phyloP scores from a whole-genome alignment of 139 green algal species.

The Chlamydomonas incerta region DNA sequence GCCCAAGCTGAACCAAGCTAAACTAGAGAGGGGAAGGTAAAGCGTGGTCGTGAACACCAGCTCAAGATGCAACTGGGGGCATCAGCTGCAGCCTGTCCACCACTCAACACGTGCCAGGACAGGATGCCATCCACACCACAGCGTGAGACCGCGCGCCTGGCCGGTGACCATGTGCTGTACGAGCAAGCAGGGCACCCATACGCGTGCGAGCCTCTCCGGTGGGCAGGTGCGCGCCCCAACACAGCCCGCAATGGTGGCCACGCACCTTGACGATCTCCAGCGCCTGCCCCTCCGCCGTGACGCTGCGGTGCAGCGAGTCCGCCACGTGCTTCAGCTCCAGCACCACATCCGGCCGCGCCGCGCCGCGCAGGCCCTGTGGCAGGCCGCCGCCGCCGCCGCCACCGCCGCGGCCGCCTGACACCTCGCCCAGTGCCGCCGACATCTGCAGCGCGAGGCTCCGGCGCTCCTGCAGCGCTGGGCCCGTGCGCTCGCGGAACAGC shows the following conservation, averaged over 20 bases:
- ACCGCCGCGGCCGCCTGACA: neutral
- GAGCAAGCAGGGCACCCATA: too few relatives aligned
- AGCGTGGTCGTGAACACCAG: too few relatives aligned
- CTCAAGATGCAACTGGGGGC: too few relatives aligned
- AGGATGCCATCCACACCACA: too few relatives aligned
- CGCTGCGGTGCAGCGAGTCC: neutral
- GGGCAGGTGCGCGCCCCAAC: too few relatives aligned
- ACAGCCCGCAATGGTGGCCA: neutral
- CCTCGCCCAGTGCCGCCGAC: neutral
- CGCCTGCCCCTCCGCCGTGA: neutral
- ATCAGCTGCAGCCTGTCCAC: too few relatives aligned
- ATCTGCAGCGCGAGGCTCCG: neutral
- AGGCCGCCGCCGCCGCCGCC: neutral
- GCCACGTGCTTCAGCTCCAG: neutral
- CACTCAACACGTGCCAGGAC: too few relatives aligned
- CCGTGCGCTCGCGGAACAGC: constrained; percentile 4
- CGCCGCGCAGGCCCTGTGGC: neutral
- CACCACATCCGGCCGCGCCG: neutral
- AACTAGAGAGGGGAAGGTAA: too few relatives aligned
- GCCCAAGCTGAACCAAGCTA: too few relatives aligned
- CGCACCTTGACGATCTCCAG: neutral
- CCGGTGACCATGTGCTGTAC: too few relatives aligned
- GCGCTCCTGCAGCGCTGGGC: neutral
- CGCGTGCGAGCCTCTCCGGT: too few relatives aligned
- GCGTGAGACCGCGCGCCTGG: too few relatives aligned